Conservation (phyloP, 2,329 filamentous ascomycete species). For the Apiospora hydei region DNA sequence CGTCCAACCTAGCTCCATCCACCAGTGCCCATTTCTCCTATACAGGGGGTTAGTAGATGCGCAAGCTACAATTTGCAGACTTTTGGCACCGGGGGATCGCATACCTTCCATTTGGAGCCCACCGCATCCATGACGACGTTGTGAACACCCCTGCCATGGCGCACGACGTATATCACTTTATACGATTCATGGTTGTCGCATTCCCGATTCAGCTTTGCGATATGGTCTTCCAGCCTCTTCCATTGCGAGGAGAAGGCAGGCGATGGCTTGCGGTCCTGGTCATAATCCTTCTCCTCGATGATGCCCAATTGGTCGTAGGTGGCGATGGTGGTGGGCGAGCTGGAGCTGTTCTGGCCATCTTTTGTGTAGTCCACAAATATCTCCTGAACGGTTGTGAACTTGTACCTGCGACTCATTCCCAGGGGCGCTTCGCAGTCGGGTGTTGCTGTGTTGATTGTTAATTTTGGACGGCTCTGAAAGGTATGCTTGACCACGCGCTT, state of each 20-base stretch:
- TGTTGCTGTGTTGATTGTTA: conserved; percentile 13
- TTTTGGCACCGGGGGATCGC: neutral
- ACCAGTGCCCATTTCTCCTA: conserved; percentile 30
- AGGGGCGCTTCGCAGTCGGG: neutral
- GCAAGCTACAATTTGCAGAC: neutral
- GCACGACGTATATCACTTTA: conserved; percentile 31
- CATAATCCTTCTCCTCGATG: conserved; percentile 4
- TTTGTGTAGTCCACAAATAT: conserved; percentile 20
- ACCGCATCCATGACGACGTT: conserved; percentile 32
- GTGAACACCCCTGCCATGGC: conserved; percentile 30
- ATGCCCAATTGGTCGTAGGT: conserved; percentile 18
- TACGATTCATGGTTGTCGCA: conserved; percentile 27
- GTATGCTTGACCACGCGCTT: conserved; percentile 8
- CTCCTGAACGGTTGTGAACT: conserved; percentile 10
- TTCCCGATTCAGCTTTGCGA: conserved; percentile 25
- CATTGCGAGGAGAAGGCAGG: conserved; percentile 24
- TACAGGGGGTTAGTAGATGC: neutral
- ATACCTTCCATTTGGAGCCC: conserved; percentile 25
- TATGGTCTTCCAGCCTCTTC: conserved; percentile 27
- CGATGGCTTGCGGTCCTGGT: neutral
- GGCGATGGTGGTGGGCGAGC: neutral
- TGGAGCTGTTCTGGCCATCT: neutral
- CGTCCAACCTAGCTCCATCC: conserved; percentile 26
- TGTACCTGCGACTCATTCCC: conserved; percentile 13
- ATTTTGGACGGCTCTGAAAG: conserved; percentile 9